Conservation (phyloP, 2,329 filamentous ascomycete species). For the Pseudogymnoascus sp. region DNA sequence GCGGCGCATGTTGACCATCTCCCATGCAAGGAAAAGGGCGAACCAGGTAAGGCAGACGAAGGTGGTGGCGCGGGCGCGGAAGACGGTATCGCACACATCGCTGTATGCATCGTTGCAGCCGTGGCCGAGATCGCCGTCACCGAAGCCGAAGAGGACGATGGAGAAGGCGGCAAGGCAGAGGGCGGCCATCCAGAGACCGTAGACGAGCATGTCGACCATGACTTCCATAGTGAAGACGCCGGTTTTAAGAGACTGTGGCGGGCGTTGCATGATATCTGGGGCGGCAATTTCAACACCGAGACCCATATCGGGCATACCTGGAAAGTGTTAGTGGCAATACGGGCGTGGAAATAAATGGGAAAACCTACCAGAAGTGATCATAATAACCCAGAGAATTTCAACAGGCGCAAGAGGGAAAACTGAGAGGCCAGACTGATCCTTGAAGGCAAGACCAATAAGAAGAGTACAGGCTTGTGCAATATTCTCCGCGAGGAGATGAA, state of each 20-base stretch:
- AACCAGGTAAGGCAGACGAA: conserved; percentile 73
- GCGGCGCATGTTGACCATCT: conserved; percentile 65
- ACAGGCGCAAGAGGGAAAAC: conserved; percentile 82
- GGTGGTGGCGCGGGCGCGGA: conserved; percentile 64
- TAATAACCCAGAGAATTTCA: conserved; percentile 90
- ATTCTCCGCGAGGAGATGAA: conserved; percentile 73
- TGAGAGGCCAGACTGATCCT: conserved; percentile 62
- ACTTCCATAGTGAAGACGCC: conserved; percentile 75
- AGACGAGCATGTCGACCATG: conserved; percentile 71
- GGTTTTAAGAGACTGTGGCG: conserved; percentile 60
- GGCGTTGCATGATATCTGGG: conserved; percentile 70
- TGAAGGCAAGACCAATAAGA: conserved; percentile 74
- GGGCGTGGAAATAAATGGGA: not conserved
- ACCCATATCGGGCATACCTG: conserved; percentile 70
- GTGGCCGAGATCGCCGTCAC: conserved; percentile 46
- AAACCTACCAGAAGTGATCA: conserved; percentile 68
- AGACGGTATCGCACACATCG: conserved; percentile 53
- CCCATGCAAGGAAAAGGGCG: conserved; percentile 70
- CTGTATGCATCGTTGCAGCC: conserved; percentile 55
- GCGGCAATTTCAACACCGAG: conserved; percentile 72
- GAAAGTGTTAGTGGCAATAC: not conserved
- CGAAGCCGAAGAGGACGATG: conserved; percentile 56
- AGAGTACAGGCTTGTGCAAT: conserved; percentile 77
- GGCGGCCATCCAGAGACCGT: conserved; percentile 69
- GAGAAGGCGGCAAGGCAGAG: conserved; percentile 58